phyloP scores from a whole-genome alignment of 192 early-diverging fungal genomes.

The Entomortierella beljakovae region DNA sequence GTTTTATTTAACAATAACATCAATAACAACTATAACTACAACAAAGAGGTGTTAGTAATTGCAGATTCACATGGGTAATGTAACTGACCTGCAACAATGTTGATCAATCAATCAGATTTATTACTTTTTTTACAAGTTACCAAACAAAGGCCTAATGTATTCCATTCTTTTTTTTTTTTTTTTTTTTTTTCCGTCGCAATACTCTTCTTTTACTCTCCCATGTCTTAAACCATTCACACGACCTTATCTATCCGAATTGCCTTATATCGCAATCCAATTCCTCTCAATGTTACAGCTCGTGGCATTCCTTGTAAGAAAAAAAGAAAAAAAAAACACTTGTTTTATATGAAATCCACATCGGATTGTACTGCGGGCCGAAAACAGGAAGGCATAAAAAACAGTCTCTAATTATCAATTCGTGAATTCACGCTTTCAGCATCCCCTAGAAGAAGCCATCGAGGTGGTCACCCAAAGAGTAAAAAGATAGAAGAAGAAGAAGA shows the following conservation, averaged over 20 bases:
- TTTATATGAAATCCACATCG: background rate
- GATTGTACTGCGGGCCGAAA: background rate
- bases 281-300: conserved; percentile 30
- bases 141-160: background rate
- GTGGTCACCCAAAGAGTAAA: conserved; percentile 40
- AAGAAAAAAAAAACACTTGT: background rate
- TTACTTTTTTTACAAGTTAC: too few species aligned
- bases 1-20: background rate
- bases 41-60: background rate
- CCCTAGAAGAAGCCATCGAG: conserved; percentile 50
- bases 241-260: background rate
- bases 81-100: background rate
- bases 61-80: background rate
- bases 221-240: background rate
- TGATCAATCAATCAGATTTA: background rate
- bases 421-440: conserved; percentile 20
- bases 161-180: background rate
- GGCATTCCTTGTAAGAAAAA: conserved; percentile 48
- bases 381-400: too few species aligned
- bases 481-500: conserved; percentile 45
- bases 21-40: too few species aligned
- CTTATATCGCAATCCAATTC: background rate
- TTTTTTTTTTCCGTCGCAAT: background rate
- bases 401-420: background rate
- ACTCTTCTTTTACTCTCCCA: background rate